These are phyloP conservation scores for Tylopilus sp. DNA, from an alignment of 768 basidiomycete genomes.

Conservation along the genomic window DNA sequence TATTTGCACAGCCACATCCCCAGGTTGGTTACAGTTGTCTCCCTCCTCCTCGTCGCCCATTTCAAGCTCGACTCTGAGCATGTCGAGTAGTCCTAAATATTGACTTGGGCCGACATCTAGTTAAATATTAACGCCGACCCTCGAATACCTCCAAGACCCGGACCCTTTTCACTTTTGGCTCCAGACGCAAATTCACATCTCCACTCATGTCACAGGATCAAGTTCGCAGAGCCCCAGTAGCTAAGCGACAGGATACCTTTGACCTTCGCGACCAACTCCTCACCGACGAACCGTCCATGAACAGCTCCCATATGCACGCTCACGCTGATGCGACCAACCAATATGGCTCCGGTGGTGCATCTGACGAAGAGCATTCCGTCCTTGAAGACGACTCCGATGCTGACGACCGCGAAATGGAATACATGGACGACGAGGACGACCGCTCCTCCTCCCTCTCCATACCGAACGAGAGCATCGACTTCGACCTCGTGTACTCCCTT, in stretches of 20 bases:
- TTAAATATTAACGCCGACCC: not conserved
- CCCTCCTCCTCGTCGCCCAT: constrained; percentile 6
- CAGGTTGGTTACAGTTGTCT: not conserved
- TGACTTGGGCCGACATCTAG: not conserved
- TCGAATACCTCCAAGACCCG: not conserved
- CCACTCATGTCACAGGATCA: constrained; percentile 30
- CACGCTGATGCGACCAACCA: constrained; percentile 46
- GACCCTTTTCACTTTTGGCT: constrained; percentile 2
- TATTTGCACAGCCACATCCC: constrained; percentile 20
- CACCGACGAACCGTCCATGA: constrained; percentile 50
- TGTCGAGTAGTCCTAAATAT: constrained; percentile 7
- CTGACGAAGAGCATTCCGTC: constrained; percentile 78
- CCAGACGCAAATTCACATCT: constrained; percentile 1
- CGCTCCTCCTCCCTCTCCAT: constrained; percentile 81
- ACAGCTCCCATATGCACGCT: constrained; percentile 41
- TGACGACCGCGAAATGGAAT: constrained; percentile 64
- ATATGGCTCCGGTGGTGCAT: constrained; percentile 36
- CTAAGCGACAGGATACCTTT: constrained; percentile 58
- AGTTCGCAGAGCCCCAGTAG: constrained; percentile 7
- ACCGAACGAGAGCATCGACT: constrained; percentile 90
- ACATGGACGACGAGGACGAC: constrained; percentile 73
- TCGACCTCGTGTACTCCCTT: constrained; percentile 87
- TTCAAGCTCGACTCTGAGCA: constrained; percentile 18
- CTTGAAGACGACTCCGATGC: constrained; percentile 82
- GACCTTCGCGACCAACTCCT: constrained; percentile 67